These are phyloP conservation scores for Oryza meridionalis DNA, from an alignment of 176 grass and related monocot species.

Conservation along the genomic window DNA sequence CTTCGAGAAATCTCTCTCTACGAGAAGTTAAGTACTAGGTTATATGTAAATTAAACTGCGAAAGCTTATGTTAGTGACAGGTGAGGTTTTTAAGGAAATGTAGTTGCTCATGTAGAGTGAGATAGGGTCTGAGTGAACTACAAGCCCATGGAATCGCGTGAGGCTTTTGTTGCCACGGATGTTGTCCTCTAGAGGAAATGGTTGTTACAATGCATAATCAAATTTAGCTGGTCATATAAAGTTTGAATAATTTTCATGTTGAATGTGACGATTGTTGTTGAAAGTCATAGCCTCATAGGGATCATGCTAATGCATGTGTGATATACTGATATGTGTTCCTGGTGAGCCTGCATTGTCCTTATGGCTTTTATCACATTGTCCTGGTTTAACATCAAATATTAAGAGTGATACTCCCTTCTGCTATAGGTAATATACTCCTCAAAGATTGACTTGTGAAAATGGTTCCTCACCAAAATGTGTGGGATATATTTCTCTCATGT, in stretches of 20 bases:
- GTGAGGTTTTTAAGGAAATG: neutral
- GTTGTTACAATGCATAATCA: neutral
- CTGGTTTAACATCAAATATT: neutral
- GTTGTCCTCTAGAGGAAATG: neutral
- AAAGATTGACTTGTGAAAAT: slow-evolving; percentile 9
- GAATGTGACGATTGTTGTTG: neutral
- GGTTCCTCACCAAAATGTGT: neutral
- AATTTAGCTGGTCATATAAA: slow-evolving; percentile 1
- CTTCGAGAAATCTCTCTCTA: neutral
- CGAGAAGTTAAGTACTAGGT: neutral
- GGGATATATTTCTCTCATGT: neutral
- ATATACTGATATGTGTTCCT: neutral
- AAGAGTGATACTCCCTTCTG: neutral
- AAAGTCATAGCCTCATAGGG: neutral
- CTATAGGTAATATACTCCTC: neutral
- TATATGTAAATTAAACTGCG: neutral
- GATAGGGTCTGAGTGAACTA: neutral
- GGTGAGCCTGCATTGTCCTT: neutral
- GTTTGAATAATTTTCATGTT: neutral
- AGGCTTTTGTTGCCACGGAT: neutral
- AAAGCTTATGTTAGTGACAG: neutral
- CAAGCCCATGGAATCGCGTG: neutral
- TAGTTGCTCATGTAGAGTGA: too few relatives aligned
- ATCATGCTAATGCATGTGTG: neutral
- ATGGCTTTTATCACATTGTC: neutral